Evolutionary conservation across 495 filamentous ascomycete genomes (phyloP).

Genomic region (Elasticomyces elasticus): DNA sequence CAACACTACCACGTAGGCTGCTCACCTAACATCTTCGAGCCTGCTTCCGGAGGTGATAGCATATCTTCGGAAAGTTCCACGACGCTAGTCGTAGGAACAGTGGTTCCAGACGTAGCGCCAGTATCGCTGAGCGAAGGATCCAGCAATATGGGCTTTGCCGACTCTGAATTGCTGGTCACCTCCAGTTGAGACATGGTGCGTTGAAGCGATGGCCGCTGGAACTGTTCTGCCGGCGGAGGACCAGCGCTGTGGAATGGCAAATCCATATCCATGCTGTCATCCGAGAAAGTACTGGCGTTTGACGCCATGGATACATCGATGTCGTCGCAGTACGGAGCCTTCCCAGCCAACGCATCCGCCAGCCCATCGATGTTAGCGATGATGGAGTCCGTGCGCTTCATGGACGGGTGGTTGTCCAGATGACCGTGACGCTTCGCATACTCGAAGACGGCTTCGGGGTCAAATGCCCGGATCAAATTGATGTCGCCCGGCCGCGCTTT

Average conservation of each 20-base stretch:
- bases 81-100: background rate
- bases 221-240: background rate
- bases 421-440: slow-evolving; percentile 15
- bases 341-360: slow-evolving; percentile 11
- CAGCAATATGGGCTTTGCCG: background rate
- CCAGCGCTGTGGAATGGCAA: background rate
- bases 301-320: background rate
- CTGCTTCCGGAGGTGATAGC: background rate
- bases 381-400: slow-evolving; percentile 14
- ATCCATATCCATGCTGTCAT: background rate
- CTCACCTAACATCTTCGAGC: background rate
- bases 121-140: background rate
- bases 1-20: too few species aligned
- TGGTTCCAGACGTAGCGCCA: background rate
- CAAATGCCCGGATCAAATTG: slow-evolving; percentile 43
- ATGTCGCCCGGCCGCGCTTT: slow-evolving; percentile 50
- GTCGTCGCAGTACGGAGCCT: slow-evolving; percentile 1
- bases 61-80: background rate
- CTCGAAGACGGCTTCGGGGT: slow-evolving; percentile 22
- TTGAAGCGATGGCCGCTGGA: background rate
- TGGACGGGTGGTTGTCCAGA: slow-evolving; percentile 8
- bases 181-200: background rate
- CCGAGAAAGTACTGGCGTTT: background rate
- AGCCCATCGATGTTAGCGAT: slow-evolving; percentile 15
- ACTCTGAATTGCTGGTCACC: background rate